A percentile compares a stretch with the other conserved stretches of the same genome.
phyloP scores from a whole-genome alignment of 345 rosid genomes.

The Carallia pectinifolia region DNA sequence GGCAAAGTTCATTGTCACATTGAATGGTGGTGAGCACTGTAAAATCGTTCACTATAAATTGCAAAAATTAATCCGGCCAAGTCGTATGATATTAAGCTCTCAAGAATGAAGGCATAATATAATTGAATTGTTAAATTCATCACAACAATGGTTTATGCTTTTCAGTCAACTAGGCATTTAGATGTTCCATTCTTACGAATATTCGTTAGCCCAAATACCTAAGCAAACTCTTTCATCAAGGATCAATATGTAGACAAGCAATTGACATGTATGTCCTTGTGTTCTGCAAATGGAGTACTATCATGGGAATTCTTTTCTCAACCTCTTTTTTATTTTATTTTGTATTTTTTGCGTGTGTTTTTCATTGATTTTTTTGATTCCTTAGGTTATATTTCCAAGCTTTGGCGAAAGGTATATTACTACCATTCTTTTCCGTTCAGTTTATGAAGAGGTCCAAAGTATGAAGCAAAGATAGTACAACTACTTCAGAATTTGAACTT shows the following conservation, averaged over 20 bases:
- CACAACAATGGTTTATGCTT: background rate
- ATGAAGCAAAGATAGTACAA: slow-evolving; percentile 39
- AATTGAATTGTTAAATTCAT: background rate
- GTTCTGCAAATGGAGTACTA: background rate
- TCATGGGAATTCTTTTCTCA: background rate
- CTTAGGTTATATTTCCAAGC: slow-evolving; percentile 83
- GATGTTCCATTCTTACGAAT: background rate
- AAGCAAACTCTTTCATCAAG: background rate
- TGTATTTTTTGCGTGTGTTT: slow-evolving; percentile 8
- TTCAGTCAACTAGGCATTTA: background rate
- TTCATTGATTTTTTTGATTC: background rate
- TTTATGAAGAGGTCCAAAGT: slow-evolving; percentile 60
- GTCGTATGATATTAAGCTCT: background rate
- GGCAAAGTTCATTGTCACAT: no score
- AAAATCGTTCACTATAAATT: no score
- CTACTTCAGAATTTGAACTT: background rate
- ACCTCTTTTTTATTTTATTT: slow-evolving; percentile 9
- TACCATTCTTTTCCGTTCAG: slow-evolving; percentile 64
- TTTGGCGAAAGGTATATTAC: slow-evolving; percentile 81
- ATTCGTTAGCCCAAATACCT: background rate
- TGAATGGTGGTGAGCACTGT: no score
- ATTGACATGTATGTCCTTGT: background rate
- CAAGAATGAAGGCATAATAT: background rate
- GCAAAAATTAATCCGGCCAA: no score
- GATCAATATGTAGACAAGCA: background rate